A percentile compares a stretch with the other conserved stretches of the same genome.
These are phyloP conservation scores for Metarhizium robertsii DNA, from an alignment of 2,329 filamentous ascomycete genomes.

Conservation along the genomic window DNA sequence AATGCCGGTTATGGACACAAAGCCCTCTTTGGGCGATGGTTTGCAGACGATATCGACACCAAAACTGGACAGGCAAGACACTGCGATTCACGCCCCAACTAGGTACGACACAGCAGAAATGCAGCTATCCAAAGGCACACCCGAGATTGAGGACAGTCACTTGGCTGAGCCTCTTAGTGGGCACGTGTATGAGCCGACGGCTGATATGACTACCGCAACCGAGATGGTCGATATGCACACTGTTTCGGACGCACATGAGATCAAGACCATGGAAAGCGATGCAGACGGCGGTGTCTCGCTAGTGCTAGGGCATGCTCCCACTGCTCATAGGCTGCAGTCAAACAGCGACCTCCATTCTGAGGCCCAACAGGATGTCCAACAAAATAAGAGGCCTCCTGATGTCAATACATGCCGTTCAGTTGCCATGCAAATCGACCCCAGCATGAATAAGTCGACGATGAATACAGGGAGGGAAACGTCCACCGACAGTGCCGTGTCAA, in stretches of 20 bases:
- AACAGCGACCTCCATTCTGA: background rate
- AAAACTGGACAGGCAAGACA: background rate
- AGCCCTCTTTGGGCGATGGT: constrained; percentile 7
- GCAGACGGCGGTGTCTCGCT: constrained; percentile 5
- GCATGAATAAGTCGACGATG: background rate
- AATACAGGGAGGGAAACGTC: background rate
- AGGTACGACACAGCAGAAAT: background rate
- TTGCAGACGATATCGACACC: constrained; percentile 1
- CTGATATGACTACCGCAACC: background rate
- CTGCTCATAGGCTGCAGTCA: background rate
- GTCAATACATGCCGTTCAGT: background rate
- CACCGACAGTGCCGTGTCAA: background rate
- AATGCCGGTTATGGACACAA: background rate
- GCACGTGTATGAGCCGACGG: background rate
- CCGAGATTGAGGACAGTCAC: background rate
- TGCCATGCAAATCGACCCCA: background rate
- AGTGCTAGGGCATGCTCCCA: background rate
- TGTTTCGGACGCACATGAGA: background rate
- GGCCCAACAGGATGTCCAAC: background rate
- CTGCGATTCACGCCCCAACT: background rate
- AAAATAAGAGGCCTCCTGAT: background rate
- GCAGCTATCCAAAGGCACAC: too few relatives aligned
- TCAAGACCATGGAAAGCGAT: background rate
- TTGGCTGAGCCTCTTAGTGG: too few relatives aligned
- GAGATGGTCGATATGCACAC: background rate